Conservation (phyloP, 2,329 filamentous ascomycete genomes). For the Fusarium staphyleae region DNA sequence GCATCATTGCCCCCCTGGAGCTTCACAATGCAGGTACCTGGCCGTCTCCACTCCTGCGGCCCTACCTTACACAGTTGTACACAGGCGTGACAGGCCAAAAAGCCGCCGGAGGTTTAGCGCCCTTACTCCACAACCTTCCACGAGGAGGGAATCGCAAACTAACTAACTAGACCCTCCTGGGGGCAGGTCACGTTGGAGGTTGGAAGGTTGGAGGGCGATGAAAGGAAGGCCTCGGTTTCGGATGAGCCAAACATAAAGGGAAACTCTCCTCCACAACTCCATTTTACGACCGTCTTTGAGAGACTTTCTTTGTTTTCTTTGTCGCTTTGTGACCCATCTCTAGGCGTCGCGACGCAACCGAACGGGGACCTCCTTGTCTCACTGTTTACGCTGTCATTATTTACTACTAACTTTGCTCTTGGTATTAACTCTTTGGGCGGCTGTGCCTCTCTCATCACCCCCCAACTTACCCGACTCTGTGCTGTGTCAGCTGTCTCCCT, state of each 20-base stretch:
- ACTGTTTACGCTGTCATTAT: conserved; percentile 2
- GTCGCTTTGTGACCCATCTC: conserved; percentile 1
- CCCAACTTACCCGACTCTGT: conserved; percentile 5
- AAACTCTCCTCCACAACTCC: conserved; percentile 29
- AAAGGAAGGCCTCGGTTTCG: conserved; percentile 20
- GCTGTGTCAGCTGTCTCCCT: conserved; percentile 5
- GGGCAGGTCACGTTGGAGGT: conserved; percentile 37
- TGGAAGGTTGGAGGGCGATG: conserved; percentile 28
- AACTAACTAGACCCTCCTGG: conserved; percentile 21
- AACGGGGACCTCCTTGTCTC: conserved; percentile 9
- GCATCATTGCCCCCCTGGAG: too few species aligned
- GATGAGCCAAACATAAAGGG: conserved; percentile 36
- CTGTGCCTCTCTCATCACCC: background rate
- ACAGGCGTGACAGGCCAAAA: conserved; percentile 5
- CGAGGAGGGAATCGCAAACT: conserved; percentile 13
- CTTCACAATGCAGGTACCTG: conserved; percentile 23
- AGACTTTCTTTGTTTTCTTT: background rate
- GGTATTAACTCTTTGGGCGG: conserved; percentile 4
- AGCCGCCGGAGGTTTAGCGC: conserved; percentile 35
- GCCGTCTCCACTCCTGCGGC: conserved; percentile 19
- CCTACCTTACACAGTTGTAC: too few species aligned
- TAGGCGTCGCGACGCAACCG: background rate
- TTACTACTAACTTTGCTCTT: conserved; percentile 8
- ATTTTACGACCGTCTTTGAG: conserved; percentile 10
- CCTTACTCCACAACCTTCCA: conserved; percentile 31